Conservation (phyloP, 2,329 filamentous ascomycete genomes). For the Trichoderma sp. region DNA sequence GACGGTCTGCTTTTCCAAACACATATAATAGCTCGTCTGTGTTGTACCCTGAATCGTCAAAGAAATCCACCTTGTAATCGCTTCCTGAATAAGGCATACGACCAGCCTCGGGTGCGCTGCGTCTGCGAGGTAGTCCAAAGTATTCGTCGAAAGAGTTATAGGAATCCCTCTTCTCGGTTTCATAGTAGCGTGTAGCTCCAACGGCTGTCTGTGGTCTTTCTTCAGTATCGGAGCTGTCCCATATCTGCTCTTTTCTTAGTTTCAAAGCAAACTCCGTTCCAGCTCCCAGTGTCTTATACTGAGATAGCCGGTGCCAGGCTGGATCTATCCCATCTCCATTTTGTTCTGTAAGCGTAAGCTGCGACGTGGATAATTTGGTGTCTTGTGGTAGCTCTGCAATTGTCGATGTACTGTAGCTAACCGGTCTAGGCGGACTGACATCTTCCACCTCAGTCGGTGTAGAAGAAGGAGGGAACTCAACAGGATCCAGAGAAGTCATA, state of each 20-base stretch:
- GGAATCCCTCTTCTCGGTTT: slow-evolving; percentile 14
- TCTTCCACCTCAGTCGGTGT: slow-evolving; percentile 18
- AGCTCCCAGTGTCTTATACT: slow-evolving; percentile 26
- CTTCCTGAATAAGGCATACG: neutral
- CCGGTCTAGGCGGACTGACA: neutral
- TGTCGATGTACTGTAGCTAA: neutral
- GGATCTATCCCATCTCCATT: neutral
- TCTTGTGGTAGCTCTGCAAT: neutral
- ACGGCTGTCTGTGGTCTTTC: neutral
- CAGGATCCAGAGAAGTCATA: slow-evolving; percentile 31
- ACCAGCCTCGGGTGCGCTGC: neutral
- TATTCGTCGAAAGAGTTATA: slow-evolving; percentile 11
- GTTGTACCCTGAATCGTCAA: neutral
- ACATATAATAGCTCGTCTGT: slow-evolving; percentile 23
- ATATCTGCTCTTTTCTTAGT: slow-evolving; percentile 26
- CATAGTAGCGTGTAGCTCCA: neutral
- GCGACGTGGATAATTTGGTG: neutral
- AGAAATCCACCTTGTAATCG: neutral
- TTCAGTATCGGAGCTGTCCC: slow-evolving; percentile 17
- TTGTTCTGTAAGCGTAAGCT: neutral
- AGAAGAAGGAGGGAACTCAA: neutral
- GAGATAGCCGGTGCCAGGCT: slow-evolving; percentile 19
- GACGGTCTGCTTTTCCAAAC: slow-evolving; percentile 28
- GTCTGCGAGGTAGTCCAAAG: slow-evolving; percentile 1
- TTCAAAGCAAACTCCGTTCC: slow-evolving; percentile 24